These are phyloP conservation scores for Tubosaeta sp. DNA, from an alignment of 768 basidiomycete species.

Conservation along the genomic window DNA sequence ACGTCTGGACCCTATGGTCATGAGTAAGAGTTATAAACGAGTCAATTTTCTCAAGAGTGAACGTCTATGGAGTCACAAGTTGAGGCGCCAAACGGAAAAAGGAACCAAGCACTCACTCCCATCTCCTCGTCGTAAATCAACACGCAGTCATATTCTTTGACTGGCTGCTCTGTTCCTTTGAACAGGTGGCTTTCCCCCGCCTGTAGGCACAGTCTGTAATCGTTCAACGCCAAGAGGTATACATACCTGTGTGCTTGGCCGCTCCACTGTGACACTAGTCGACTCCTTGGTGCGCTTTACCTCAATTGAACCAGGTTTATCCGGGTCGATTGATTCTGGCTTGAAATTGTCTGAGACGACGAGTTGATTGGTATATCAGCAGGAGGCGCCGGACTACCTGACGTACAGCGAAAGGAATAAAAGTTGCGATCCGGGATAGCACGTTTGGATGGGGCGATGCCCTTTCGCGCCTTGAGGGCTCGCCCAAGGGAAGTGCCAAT, in stretches of 20 bases:
- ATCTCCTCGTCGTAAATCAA: slow-evolving; percentile 76
- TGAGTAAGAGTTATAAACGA: slow-evolving; percentile 54
- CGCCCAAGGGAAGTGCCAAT: slow-evolving; percentile 62
- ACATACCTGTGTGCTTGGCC: slow-evolving; percentile 58
- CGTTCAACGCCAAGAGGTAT: neutral
- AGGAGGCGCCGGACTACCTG: neutral
- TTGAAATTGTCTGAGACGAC: slow-evolving; percentile 63
- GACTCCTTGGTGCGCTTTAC: slow-evolving; percentile 51
- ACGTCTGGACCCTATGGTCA: slow-evolving; percentile 40
- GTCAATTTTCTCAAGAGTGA: slow-evolving; percentile 73
- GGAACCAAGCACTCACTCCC: slow-evolving; percentile 42
- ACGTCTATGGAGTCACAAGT: slow-evolving; percentile 42
- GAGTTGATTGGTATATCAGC: slow-evolving; percentile 1
- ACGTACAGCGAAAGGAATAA: slow-evolving; percentile 74
- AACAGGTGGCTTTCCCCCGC: slow-evolving; percentile 52
- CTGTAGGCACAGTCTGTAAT: slow-evolving; percentile 29
- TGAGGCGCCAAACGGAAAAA: neutral
- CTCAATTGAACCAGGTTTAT: slow-evolving; percentile 62
- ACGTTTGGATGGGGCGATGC: slow-evolving; percentile 39
- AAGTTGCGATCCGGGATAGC: slow-evolving; percentile 60
- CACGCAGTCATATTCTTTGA: slow-evolving; percentile 72
- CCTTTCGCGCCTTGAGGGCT: slow-evolving; percentile 66
- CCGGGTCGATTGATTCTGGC: slow-evolving; percentile 63
- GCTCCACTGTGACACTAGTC: slow-evolving; percentile 57
- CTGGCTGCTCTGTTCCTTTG: slow-evolving; percentile 50